Conservation (phyloP, 2,329 filamentous ascomycete species). For the Escovopsis weberi region DNA sequence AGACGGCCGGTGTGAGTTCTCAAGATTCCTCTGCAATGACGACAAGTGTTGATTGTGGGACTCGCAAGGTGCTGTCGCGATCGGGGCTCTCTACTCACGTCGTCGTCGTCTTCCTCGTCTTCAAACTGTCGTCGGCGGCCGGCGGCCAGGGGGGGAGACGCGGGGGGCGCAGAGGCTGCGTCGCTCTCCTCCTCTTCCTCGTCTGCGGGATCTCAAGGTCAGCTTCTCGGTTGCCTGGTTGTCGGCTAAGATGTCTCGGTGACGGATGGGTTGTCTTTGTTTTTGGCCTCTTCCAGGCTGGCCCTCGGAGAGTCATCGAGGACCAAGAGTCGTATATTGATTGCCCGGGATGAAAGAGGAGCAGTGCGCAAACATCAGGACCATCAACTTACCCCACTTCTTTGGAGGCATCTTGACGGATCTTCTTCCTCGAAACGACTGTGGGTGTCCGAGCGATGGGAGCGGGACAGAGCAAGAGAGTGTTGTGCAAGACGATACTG, state of each 20-base stretch:
- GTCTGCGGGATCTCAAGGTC: neutral
- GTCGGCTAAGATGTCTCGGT: too few species aligned
- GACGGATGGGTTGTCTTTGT: too few species aligned
- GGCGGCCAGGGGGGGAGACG: constrained; percentile 24
- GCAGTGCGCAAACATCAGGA: neutral
- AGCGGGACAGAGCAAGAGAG: too few species aligned
- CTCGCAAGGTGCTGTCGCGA: neutral
- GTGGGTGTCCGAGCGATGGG: too few species aligned
- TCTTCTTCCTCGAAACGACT: neutral
- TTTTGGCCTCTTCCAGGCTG: too few species aligned
- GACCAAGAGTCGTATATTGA: too few species aligned
- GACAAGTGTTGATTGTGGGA: neutral
- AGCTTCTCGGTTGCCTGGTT: neutral
- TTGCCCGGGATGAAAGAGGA: neutral
- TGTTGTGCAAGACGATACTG: too few species aligned
- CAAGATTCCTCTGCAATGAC: too few species aligned
- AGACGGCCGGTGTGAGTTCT: neutral
- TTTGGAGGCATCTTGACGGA: neutral
- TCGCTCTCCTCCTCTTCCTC: constrained; percentile 28
- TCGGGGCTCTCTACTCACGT: constrained; percentile 41
- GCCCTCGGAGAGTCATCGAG: too few species aligned
- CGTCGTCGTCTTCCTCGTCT: constrained; percentile 75
- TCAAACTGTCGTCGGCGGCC: constrained; percentile 54
- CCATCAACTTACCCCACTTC: constrained; percentile 18
- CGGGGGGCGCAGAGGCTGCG: constrained; percentile 19